These are phyloP conservation scores for Aspergillus affinis DNA, from an alignment of 495 filamentous ascomycete genomes.

Conservation along the genomic window DNA sequence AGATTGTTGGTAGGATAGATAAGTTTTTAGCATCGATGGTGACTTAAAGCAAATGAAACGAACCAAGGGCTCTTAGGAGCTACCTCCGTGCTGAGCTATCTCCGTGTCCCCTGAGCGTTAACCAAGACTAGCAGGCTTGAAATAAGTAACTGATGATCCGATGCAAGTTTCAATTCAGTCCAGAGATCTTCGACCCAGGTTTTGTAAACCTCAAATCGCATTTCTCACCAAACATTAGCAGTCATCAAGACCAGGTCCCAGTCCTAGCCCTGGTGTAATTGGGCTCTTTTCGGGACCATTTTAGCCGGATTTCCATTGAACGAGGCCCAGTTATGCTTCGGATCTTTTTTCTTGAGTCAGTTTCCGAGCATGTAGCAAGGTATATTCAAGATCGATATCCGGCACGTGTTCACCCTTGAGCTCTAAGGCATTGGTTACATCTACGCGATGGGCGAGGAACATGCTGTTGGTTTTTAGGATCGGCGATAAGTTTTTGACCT, in stretches of 20 bases:
- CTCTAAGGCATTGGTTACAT: constrained; percentile 56
- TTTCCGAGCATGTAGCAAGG: constrained; percentile 48
- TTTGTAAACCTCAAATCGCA: constrained; percentile 70
- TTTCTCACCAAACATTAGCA: constrained; percentile 78
- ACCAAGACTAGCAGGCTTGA: too few species aligned
- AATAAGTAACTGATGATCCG: constrained; percentile 38
- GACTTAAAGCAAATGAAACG: too few species aligned
- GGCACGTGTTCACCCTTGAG: constrained; percentile 45
- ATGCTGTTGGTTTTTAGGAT: constrained; percentile 77
- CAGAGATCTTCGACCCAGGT: constrained; percentile 65
- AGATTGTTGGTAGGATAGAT: too few species aligned
- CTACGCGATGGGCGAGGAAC: constrained; percentile 74
- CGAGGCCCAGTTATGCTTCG: constrained; percentile 53
- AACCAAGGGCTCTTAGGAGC: too few species aligned
- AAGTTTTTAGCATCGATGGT: too few species aligned
- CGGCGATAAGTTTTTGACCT: too few species aligned
- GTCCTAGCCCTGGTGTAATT: constrained; percentile 96
- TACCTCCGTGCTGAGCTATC: too few species aligned
- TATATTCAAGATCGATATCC: constrained; percentile 56
- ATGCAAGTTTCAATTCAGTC: constrained; percentile 47
- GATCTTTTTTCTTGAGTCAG: constrained; percentile 42
- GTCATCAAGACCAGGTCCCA: constrained; percentile 82
- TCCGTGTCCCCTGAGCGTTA: too few species aligned
- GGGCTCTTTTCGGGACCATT: constrained; percentile 73
- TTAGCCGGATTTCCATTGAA: constrained; percentile 79